Percentiles rank a stretch among this genome's conserved stretches.
Conservation (phyloP, 1,284 basidiomycete species). For the Ustilago trichophora region DNA sequence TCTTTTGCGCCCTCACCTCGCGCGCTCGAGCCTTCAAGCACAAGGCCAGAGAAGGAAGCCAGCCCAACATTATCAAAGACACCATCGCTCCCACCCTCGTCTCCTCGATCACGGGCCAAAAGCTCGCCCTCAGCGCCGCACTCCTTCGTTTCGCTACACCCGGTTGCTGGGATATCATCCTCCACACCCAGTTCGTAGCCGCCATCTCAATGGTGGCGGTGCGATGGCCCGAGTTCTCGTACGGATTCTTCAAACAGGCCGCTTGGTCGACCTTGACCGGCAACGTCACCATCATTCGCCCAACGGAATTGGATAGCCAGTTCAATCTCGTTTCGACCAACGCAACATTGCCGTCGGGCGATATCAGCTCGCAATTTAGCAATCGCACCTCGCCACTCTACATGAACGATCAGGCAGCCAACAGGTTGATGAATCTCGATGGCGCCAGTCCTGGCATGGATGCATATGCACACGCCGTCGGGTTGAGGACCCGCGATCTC, state of each 20-base stretch:
- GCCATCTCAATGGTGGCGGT: constrained; percentile 90
- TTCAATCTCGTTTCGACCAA: constrained; percentile 45
- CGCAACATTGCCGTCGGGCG: constrained; percentile 47
- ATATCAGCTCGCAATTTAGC: constrained; percentile 71
- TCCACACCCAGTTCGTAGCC: constrained; percentile 82
- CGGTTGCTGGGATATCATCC: constrained; percentile 87
- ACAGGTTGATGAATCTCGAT: constrained; percentile 74
- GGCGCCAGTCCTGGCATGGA: constrained; percentile 72
- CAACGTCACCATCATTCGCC: constrained; percentile 52
- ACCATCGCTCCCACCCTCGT: constrained; percentile 69
- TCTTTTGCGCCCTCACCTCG: constrained; percentile 45
- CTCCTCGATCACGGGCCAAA: constrained; percentile 89
- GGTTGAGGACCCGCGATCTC: constrained; percentile 81
- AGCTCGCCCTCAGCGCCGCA: constrained; percentile 82
- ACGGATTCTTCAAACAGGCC: constrained; percentile 69
- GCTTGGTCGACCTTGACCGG: constrained; percentile 67
- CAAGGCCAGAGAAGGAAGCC: constrained; percentile 56
- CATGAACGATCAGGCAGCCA: constrained; percentile 76
- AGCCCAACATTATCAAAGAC: constrained; percentile 53
- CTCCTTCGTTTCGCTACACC: constrained; percentile 92
- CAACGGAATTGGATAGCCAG: constrained; percentile 8
- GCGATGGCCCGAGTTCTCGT: constrained; percentile 89
- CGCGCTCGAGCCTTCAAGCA: constrained; percentile 49
- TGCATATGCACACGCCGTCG: constrained; percentile 82
- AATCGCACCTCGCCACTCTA: constrained; percentile 79